Evolutionary conservation across 257 asterid genomes (phyloP), one percentile per base, ranked within the genome.

Genomic region (Scutellaria galericulata): DNA sequence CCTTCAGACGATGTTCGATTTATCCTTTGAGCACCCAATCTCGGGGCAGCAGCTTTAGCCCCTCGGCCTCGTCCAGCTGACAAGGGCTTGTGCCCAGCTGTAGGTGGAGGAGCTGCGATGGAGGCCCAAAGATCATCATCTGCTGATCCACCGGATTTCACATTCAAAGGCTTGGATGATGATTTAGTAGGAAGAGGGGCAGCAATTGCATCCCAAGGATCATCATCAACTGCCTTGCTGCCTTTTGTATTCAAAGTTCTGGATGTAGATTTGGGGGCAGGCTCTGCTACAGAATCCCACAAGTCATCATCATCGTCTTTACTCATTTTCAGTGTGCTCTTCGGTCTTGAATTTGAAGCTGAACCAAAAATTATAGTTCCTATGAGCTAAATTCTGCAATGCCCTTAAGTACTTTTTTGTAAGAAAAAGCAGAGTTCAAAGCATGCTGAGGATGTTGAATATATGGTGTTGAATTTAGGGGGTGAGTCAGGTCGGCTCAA

Each of bases 91-190:
- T 81, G 73, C 75, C 85, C 88, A 6, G 95, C 79, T 58, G 90
- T 86, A 7, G 97, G 97, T 14, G 88, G 73, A 69, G 97, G 96
- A 35, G 96, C 96, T 11, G 95, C 97, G 72, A 92, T 88, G 9
- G 97, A 83, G 14, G 92, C 93, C 97, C 97, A 92, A 27, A 90
- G 96, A 61, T 92, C 96, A 9, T 85, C 93, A 69, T 80, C 90
- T 37, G 74, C 88, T 1, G 93, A 64, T 8, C 71, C 82, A 66
- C 78, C 63, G 31, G 88, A 69, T 81, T 79, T 91, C 78, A 82
- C 69, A 37, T 73, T 78, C 73, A 78, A 59, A 11, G 88, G 71
- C 78, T 78, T 87, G 64, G 83, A 68, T 64, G 93, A 80, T 6
- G 88, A 41, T 73, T 86, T 42, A 72, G 79, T 86, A 13, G 95